Evolutionary conservation across 169 alveolate species (phyloP).

Genomic region (Plasmodium knowlesi): DNA sequence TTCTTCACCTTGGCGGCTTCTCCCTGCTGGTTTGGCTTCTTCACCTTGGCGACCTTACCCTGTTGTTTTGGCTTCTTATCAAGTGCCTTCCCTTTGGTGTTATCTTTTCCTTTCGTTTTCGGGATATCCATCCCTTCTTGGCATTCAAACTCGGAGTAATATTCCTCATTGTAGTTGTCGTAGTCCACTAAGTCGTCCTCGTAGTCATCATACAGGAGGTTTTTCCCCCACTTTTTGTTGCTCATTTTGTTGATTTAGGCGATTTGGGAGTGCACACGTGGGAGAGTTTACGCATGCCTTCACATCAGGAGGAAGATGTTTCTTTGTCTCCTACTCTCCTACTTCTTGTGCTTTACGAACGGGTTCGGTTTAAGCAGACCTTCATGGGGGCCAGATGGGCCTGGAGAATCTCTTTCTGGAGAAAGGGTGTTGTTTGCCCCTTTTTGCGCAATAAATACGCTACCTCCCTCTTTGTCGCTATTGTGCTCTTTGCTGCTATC

Average conservation of each 20-base stretch:
- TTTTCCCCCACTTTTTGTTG: conserved; percentile 37
- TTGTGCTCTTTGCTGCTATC: neutral
- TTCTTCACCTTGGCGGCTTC: conserved; percentile 1
- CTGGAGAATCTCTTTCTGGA: neutral
- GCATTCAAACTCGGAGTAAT: conserved; percentile 36
- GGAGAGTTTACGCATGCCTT: neutral
- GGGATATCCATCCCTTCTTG: neutral
- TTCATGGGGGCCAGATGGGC: neutral
- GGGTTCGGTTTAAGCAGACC: neutral
- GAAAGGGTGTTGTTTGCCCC: neutral
- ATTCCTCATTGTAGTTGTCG: conserved; percentile 63
- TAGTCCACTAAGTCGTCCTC: conserved; percentile 57
- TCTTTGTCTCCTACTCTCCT: neutral
- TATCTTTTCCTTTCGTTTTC: neutral
- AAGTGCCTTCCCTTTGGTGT: neutral
- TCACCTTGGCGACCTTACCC: neutral
- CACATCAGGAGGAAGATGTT: neutral
- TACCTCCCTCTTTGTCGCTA: no score
- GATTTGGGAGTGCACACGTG: neutral
- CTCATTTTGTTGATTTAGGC: conserved; percentile 25
- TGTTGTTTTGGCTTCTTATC: neutral
- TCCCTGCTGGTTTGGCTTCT: neutral
- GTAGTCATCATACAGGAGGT: conserved; percentile 39
- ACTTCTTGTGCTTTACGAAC: neutral
- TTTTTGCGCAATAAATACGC: neutral